Base-by-base conservation (phyloP, 2,329 filamentous ascomycete species). In the Aspergillus uvarum region DNA sequence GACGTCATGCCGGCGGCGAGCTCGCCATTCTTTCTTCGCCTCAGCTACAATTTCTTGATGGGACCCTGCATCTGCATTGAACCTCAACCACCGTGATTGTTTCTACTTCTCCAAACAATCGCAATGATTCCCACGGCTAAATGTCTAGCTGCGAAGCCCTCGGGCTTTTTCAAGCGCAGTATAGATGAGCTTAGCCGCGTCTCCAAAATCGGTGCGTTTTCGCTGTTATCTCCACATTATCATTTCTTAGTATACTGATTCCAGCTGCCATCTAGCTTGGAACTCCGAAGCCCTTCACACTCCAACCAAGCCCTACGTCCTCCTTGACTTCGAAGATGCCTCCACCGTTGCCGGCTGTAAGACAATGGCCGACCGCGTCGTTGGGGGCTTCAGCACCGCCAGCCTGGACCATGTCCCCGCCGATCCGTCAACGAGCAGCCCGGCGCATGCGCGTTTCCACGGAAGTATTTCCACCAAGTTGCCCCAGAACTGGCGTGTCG, bases 391-490 rank as follows among this genome's bases (percentile, higher is more conserved):
- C 79, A 96, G 93, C 35, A 85, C 85, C 19, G 89, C 87, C 47
- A 79, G 85, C 49, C 81, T 98, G 61, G 89, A 93, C 68, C 88
- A 86, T 73, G 79, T 87, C 47, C 78, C 78, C n/a, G 77, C 75
- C 3, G 79, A 83, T 22, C 63, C 73, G 26, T 67, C 74, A 2
- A 70, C 75, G 5, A 73, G 75, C 56, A 70, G 67, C 50, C 85
- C 85, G 21, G 80, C 86, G 31, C 90, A 96, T 77, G 87, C 88
- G 19, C 85, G 89, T 62, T 99, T 98, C 79, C 87, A 93, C 77
- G 95, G 95, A 65, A 86, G 75, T 59, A 98, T 99, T 72, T 96
- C 92, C 2, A 96, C 89, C 12, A 86, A 91, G 59, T 85, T 99
- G 1, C 95, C 95, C 0, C 77, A 81, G 11, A 84, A 94, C 56